Conservation (phyloP, 1,284 basidiomycete species). For the Tranzscheliella williamsii region DNA sequence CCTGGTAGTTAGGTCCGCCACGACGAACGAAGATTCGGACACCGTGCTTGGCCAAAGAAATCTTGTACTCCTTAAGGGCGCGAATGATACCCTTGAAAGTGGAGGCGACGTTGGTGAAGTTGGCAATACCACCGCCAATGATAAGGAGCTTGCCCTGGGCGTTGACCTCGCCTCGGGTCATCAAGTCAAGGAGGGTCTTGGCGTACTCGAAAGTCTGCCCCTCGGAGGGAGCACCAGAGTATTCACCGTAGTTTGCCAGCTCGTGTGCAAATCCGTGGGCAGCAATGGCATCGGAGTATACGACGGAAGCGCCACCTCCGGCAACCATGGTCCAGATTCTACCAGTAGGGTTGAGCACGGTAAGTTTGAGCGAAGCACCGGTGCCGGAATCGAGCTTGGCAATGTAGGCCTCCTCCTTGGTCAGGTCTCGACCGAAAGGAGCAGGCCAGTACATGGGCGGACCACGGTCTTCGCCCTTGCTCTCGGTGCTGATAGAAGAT, state of each 20-base stretch:
- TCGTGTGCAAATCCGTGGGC: conserved; percentile 95
- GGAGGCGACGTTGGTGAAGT: conserved; percentile 98
- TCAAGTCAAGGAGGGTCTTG: conserved; percentile 96
- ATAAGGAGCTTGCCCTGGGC: conserved; percentile 88
- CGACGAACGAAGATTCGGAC: conserved; percentile 79
- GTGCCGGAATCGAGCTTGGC: conserved; percentile 96
- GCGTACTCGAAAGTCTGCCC: conserved; percentile 99
- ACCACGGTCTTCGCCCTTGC: conserved; percentile 65
- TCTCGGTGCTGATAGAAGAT: conserved; percentile 64
- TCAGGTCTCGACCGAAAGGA: conserved; percentile 95
- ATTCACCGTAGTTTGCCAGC: conserved; percentile 99
- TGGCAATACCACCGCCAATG: conserved; percentile 99
- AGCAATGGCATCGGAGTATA: conserved; percentile 88
- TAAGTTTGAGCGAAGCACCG: conserved; percentile 96
- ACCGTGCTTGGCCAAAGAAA: conserved; percentile 49
- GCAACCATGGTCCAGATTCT: conserved; percentile 99
- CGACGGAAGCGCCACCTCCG: conserved; percentile 76
- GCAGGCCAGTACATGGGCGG: conserved; percentile 97
- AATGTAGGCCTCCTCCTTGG: conserved; percentile 98
- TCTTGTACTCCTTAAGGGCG: conserved; percentile 90
- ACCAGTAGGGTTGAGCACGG: conserved; percentile 90
- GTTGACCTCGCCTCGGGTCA: conserved; percentile 71
- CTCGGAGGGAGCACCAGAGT: conserved; percentile 97
- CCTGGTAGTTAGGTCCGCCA: conserved; percentile 99
- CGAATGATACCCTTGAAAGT: conserved; percentile 99